Evolutionary conservation across 192 early-diverging fungal genomes (phyloP), one percentile per base, ranked within the genome.

Genomic region (Coemansia sp.): DNA sequence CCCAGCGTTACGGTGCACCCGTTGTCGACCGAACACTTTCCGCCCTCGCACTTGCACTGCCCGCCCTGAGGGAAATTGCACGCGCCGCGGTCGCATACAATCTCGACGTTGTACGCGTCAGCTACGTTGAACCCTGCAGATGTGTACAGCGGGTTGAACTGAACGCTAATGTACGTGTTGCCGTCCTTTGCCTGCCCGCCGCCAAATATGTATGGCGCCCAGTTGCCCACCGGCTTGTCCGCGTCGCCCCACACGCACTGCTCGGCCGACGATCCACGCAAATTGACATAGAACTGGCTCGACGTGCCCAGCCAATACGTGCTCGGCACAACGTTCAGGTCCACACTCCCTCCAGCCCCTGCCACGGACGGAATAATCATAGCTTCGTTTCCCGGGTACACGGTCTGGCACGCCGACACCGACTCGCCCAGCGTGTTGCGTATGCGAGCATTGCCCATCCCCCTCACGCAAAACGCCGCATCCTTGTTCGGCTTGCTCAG

Each of bases 351-450:
- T 6, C 69, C 68, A 8, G 71, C 21, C 17, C 59, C 52, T 6
- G 69, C 78, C 21, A 81, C 78, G 12, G 78, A 62, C 25, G 78
- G 78, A n/a, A 81, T 81, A 17, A 81, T 61, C 78, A 81, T 81
- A 2, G 78, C 72, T 66, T 81, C 78, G 69, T 81, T 81, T 0
- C 78, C 78, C 0, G 78, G 78, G 49, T 81, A 81, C 31, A 81
- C 66, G 0, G 78, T 81, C 69, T 81, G 78, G 60, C 78, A 81
- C 0, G 78, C 78, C 4, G 78, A 81, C 9, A 81, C 78, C 23
- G 78, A 69, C 31, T 66, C 49, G 0, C 59, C 61, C 16, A 81
- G 62, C 2, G 62, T 81, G 62, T 81, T 81, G 19, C 62, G 49
- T 7, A 81, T 65, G 0, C 21, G 2, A 2, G 72, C 78, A 17